Evolutionary conservation across 1,139 yeast genomes (phyloP).

Genomic region (Saccharomyces hybrid): DNA sequence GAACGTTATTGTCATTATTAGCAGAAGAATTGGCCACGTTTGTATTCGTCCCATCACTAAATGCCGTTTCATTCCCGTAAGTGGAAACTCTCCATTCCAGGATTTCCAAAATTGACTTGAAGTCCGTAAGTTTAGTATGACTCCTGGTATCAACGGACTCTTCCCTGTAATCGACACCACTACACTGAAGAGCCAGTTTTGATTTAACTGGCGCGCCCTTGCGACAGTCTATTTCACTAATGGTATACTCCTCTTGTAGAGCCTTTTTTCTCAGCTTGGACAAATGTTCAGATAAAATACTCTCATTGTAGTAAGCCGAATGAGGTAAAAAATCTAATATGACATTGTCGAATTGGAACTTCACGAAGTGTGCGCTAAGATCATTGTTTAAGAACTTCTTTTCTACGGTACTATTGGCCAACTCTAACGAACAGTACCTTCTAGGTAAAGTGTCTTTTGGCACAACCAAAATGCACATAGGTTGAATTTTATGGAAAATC

Average conservation of each 20-base stretch:
- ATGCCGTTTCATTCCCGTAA: conserved; percentile 77
- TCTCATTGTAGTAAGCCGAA: conserved; percentile 29
- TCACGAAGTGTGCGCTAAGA: conserved; percentile 69
- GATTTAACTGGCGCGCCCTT: conserved; percentile 2
- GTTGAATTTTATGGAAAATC: conserved; percentile 61
- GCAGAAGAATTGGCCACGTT: conserved; percentile 23
- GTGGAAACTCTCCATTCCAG: conserved; percentile 71
- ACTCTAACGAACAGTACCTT: conserved; percentile 47
- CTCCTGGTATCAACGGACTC: conserved; percentile 72
- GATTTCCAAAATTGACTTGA: conserved; percentile 62
- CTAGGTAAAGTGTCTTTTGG: conserved; percentile 81
- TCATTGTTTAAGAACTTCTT: conserved; percentile 72
- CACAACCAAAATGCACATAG: conserved; percentile 76
- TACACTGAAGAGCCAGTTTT: conserved; percentile 44
- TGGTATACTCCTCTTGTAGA: conserved; percentile 14
- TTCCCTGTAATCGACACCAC: conserved; percentile 69
- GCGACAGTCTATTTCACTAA: not conserved
- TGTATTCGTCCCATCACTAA: conserved; percentile 50
- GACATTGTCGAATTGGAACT: conserved; percentile 43
- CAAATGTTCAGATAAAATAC: conserved; percentile 31
- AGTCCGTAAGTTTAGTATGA: conserved; percentile 64
- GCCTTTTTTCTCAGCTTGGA: conserved; percentile 26
- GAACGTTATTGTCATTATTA: conserved; percentile 35
- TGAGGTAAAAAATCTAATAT: conserved; percentile 32
- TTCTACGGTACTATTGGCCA: conserved; percentile 90